Base-by-base conservation (phyloP, 257 asterid species). In the Solanum boliviense region DNA sequence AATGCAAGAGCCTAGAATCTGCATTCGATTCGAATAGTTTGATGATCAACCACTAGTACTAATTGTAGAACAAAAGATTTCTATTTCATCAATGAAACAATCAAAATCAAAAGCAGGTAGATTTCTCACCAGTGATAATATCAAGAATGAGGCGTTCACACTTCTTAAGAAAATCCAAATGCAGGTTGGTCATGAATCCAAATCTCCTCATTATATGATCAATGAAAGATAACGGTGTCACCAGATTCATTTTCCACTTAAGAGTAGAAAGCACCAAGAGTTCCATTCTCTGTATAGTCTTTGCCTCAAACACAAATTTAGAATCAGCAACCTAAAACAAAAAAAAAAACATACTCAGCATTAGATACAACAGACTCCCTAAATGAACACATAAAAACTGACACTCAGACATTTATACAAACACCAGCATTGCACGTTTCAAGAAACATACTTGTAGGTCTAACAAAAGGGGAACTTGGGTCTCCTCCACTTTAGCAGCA, bases 401-500 rank as follows among this genome's bases (percentile, higher is more conserved):
- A 52, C 78, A 91, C 71, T 88, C 86, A 79, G 6, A 85, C 94
- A 91, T 89, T 88, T 21, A 31, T 78, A 85, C 91, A 91, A 90
- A 88, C 92, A 90, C 83, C 89, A 52, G 87, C 87, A 91, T 12
- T 88, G 87, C 90, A 83, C 73, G 16, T 39, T 32, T 46, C 44
- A 58, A 60, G 75, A 23, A 84, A 89, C 95, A 65, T 92, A 95
- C 99, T 90, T 95, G 99, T n/a, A 97, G 91, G 91, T 97, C 98
- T 65, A 96, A 87, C 11, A 97, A 89, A 83, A 95, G 94, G 23
- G 99, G 98, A 83, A 96, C 98, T 89, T 94, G 98, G 88, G 93
- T 95, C 88, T 97, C 98, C 92, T 97, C 99, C 91, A 97, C 91
- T 87, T 97, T 97, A 0, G 99, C 98, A 92, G 99, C 99, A n/a